Conservation (phyloP, 2,329 filamentous ascomycete genomes). For the Colletotrichum trifolii region DNA sequence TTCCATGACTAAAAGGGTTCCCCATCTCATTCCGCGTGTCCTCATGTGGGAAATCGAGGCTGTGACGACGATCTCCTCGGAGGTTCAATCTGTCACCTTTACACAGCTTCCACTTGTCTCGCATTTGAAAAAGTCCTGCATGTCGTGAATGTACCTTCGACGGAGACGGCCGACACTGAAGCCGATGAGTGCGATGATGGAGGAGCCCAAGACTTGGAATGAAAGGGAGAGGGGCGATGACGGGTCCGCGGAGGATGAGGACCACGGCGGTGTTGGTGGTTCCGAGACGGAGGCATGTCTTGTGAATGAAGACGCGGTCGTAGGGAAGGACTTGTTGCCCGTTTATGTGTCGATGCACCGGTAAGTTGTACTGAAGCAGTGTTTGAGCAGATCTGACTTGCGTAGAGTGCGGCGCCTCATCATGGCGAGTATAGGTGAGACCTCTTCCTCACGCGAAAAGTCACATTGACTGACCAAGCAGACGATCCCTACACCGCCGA, state of each 20-base stretch:
- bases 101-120: not conserved
- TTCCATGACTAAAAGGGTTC: constrained; percentile 29
- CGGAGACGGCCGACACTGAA: constrained; percentile 24
- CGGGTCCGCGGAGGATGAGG: constrained; percentile 16
- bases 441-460: not conserved
- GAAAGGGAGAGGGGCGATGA: constrained; percentile 8
- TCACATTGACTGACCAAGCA: constrained; percentile 34
- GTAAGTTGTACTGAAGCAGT: not conserved
- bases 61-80: constrained; percentile 5
- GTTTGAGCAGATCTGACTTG: constrained; percentile 8
- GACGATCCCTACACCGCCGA: constrained; percentile 62
- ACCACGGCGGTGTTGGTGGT: constrained; percentile 18
- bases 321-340: constrained; percentile 8
- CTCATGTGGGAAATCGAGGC: constrained; percentile 9
- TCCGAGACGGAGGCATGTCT: constrained; percentile 35
- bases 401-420: constrained; percentile 32
- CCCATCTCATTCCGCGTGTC: not conserved
- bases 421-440: constrained; percentile 29
- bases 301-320: constrained; percentile 3
- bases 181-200: constrained; percentile 28
- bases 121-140: not conserved
- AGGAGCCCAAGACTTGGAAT: constrained; percentile 30
- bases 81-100: not conserved
- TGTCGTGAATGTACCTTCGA: constrained; percentile 34
- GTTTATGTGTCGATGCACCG: constrained; percentile 35